Base-by-base conservation (phyloP, 768 basidiomycete species). In the Mycena indigotica region DNA sequence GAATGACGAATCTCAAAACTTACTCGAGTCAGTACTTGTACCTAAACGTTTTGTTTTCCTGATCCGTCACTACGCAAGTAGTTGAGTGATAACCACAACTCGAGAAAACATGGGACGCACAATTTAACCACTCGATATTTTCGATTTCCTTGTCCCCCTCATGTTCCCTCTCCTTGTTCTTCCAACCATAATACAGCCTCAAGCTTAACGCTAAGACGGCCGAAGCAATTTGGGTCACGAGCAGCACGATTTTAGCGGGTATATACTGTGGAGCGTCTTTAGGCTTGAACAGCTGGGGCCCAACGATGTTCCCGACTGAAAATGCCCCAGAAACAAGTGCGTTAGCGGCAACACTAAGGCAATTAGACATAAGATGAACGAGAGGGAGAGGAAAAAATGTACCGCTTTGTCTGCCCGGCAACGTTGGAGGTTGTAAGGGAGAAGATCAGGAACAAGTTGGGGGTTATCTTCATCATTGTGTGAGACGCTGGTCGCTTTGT, bases 371-470 rank as follows among this genome's bases (percentile, higher is more conserved):
- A 8, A 35, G 32, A 35, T 35, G 8, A n/a, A n/a, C n/a, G 8
- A 35, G 32, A 8, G 8, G 17, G 8, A 35, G 17, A 8, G 32
- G 17, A 35, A 17, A 8, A 17, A 3, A 28, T 32, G 16, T 39
- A 59, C 61, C 61, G 58, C 38, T 63, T 63, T 4, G 62, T 63
- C 28, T 63, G 62, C 23, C 62, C 62, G 4, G 58, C 62, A 13
- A 63, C 57, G 26, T 59, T 59, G 16, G 58, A 55, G 2, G 57
- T 63, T 8, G 61, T 56, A 6, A 62, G 56, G n/a, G 53, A 62
- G 39, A 63, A 60, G 3, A 57, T 50, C 4, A 63, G 44, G 53
- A 57, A 63, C 2, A 60, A 44, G 0, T 57, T 60, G 1, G 60
- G 55, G n/a, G 57, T 59, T 56, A 53, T 26, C 57, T 35, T 35